Evolutionary conservation across 192 early-diverging fungal genomes (phyloP).

Genomic region (Backusella macrospora): DNA sequence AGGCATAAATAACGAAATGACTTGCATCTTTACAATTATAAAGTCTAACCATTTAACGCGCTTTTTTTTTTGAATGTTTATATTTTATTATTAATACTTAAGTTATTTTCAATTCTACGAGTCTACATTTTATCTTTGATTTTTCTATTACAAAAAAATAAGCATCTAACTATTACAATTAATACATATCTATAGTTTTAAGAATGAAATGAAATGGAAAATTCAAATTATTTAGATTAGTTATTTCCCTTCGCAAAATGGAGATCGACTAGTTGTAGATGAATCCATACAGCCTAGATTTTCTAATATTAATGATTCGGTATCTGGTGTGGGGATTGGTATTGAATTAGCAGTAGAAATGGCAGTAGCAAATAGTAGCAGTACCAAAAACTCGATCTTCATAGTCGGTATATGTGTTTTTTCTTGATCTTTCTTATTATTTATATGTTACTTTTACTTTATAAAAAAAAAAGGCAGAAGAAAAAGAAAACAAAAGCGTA

Average conservation of each 20-base stretch:
- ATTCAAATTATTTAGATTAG: background rate
- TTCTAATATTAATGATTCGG: background rate
- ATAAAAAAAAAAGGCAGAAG: too few species aligned
- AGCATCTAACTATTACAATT: too few species aligned
- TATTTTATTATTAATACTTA: too few species aligned
- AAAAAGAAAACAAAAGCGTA: too few species aligned
- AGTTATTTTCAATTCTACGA: too few species aligned
- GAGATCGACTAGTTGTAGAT: constrained; percentile 1
- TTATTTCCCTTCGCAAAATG: background rate
- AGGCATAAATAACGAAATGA: too few species aligned
- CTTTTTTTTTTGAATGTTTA: too few species aligned
- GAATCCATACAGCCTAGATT: background rate
- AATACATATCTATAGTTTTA: background rate
- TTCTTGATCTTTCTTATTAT: background rate
- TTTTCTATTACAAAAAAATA: too few species aligned
- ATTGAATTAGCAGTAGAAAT: background rate
- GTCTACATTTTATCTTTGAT: too few species aligned
- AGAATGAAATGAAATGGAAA: background rate
- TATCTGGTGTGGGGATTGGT: background rate
- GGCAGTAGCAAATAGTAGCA: background rate
- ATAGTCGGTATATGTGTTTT: background rate
- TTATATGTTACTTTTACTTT: background rate
- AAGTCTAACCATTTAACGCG: too few species aligned
- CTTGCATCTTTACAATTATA: too few species aligned
- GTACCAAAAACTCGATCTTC: background rate